phyloP scores from a whole-genome alignment of 805 yeast species.

The Candida awuae region DNA sequence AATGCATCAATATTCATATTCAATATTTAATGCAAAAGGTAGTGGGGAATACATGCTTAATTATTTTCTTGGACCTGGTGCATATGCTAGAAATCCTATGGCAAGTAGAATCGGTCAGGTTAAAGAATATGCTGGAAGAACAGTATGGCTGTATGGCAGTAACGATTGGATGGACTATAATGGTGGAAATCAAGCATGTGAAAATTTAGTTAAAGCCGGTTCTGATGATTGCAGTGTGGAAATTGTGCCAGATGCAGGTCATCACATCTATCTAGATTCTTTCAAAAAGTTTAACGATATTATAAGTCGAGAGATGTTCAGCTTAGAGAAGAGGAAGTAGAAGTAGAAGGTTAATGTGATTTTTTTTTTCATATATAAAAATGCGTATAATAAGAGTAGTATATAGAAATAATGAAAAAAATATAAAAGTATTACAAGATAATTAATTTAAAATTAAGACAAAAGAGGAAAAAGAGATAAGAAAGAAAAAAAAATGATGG shows the following conservation, averaged over 20 bases:
- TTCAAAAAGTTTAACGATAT: constrained; percentile 43
- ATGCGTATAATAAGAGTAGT: not conserved
- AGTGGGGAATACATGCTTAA: constrained; percentile 91
- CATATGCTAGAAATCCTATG: constrained; percentile 74
- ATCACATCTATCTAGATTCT: constrained; percentile 73
- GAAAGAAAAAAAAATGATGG: not conserved
- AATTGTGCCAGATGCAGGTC: constrained; percentile 54
- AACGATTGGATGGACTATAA: constrained; percentile 53
- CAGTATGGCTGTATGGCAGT: constrained; percentile 83
- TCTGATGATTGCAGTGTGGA: constrained; percentile 12
- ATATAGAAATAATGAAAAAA: constrained; percentile 1
- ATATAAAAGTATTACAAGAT: not conserved
- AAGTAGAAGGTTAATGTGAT: not conserved
- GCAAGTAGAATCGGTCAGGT: constrained; percentile 39
- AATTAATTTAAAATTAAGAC: too few species aligned
- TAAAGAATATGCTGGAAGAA: constrained; percentile 11
- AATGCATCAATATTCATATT: constrained; percentile 73
- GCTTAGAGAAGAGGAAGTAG: constrained; percentile 11
- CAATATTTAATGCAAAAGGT: constrained; percentile 78
- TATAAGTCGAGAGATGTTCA: constrained; percentile 44
- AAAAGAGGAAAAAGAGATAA: not conserved
- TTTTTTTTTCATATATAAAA: too few species aligned
- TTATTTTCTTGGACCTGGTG: constrained; percentile 83
- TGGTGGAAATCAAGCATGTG: constrained; percentile 39
- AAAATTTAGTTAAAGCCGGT: constrained; percentile 28